A percentile compares a stretch with the other conserved stretches of the same genome.
These are phyloP conservation scores for Tricholoma terreum DNA, from an alignment of 768 basidiomycete genomes.

Conservation along the genomic window DNA sequence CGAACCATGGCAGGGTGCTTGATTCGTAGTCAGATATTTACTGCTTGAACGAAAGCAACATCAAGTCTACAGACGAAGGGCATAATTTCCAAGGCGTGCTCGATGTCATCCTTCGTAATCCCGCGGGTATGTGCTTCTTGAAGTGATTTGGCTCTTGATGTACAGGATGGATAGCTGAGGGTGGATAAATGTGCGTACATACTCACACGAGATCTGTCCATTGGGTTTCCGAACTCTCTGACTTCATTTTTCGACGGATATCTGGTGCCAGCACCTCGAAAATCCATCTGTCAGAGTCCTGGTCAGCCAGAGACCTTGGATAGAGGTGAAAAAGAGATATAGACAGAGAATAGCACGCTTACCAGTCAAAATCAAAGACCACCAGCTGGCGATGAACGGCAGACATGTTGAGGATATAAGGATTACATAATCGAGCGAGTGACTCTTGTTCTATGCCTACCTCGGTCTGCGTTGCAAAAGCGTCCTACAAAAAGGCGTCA, in stretches of 20 bases:
- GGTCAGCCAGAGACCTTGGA: constrained; percentile 83
- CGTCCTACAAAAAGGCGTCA: constrained; percentile 79
- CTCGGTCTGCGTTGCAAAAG: constrained; percentile 67
- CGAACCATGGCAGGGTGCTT: constrained; percentile 98
- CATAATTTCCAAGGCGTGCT: constrained; percentile 71
- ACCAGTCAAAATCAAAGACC: constrained; percentile 98
- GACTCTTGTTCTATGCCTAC: constrained; percentile 49
- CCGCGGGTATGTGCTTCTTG: constrained; percentile 69
- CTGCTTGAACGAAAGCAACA: neutral
- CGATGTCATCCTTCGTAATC: constrained; percentile 70
- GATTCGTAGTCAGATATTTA: neutral
- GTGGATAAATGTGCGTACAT: neutral
- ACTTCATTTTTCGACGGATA: constrained; percentile 79
- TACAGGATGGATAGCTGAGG: constrained; percentile 3
- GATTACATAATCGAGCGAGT: constrained; percentile 26
- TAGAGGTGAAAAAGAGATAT: constrained; percentile 4
- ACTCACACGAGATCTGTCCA: constrained; percentile 96
- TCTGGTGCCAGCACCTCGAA: constrained; percentile 85
- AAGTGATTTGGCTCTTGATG: constrained; percentile 61
- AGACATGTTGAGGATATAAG: constrained; percentile 22
- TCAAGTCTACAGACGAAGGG: constrained; percentile 69
- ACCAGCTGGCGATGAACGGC: constrained; percentile 61
- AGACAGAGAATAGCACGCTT: constrained; percentile 7
- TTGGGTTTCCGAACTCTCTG: constrained; percentile 58
- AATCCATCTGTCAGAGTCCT: constrained; percentile 94